Evolutionary conservation across 192 early-diverging fungal genomes (phyloP).

Genomic region (Coemansia sp.): DNA sequence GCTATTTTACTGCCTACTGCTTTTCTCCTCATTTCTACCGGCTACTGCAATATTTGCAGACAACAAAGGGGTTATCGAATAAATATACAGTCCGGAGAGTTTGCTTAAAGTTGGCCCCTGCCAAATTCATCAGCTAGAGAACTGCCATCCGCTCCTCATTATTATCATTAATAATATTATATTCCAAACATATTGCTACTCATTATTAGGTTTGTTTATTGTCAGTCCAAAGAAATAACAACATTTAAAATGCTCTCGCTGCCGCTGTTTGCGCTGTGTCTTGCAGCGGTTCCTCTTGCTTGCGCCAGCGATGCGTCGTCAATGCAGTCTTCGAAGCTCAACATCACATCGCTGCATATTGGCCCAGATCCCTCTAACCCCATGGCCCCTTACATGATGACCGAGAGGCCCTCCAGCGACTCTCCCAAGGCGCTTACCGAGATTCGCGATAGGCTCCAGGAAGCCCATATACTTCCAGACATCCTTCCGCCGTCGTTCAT

Average conservation of each 20-base stretch:
- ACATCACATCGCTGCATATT: neutral
- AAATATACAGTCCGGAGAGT: too few species aligned
- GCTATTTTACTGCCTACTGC: neutral
- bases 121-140: too few species aligned
- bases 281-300: neutral
- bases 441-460: conserved; percentile 4
- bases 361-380: conserved; percentile 15
- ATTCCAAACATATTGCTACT: neutral
- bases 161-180: neutral
- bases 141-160: neutral
- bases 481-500: conserved; percentile 19
- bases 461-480: conserved; percentile 21
- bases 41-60: neutral
- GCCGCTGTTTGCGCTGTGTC: neutral
- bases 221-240: neutral
- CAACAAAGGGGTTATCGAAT: too few species aligned
- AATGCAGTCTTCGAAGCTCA: neutral
- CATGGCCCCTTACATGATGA: conserved; percentile 14
- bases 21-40: neutral
- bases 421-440: neutral
- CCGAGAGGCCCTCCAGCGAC: neutral
- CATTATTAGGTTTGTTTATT: neutral
- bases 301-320: neutral
- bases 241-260: neutral
- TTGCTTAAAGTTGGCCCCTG: too few species aligned